Base-by-base conservation (phyloP, 2,329 filamentous ascomycete genomes). In the Fusarium falciforme region DNA sequence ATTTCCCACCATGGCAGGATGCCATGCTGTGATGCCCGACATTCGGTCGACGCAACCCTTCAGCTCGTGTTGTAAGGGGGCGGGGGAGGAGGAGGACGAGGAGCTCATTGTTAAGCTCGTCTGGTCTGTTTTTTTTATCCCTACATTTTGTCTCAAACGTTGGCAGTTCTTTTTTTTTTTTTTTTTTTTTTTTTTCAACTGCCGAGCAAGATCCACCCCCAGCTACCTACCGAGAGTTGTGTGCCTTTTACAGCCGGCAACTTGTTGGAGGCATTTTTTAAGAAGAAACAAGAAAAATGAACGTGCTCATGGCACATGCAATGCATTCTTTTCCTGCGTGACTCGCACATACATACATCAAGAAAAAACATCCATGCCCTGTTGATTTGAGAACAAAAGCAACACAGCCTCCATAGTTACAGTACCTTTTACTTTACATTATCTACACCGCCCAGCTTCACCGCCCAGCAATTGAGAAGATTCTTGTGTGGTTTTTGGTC, bases 191-290 rank as follows among this genome's bases (percentile, higher is more conserved):
- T 40, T 40, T 42, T 16, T 38, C 64, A 74, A 74, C 71, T 73
- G 61, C 71, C 71, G 71, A 55, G 29, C 12, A 36, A 59, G 67
- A 47, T 71, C 71, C 71, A 74, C 70, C 25, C 17, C 47, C 29
- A 29, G 59, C 58, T 70, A 55, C 70, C 47, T 70, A 55, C 70
- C 47, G 54, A 54, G 61, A 66, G 25, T 5, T 27, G 22, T 29
- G 44, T 25, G 25, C 25, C 25, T 29, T 49, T 49, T 49, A 40
- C 38, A 40, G 10, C n/a, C 67, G 62, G 71, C 5, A 16, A 33
- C 35, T 20, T 20, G 40, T 36, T 25, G 31, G 54, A 33, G 58
- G 22, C 27, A 17, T 29, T 31, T 20, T 20, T 44, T 12, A 36
- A 17, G 2, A 25, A 36, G 16, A 27, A 44, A 35, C 4, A 49